phyloP scores from a whole-genome alignment of 2,329 filamentous ascomycete genomes.

The Penicillium sp. region DNA sequence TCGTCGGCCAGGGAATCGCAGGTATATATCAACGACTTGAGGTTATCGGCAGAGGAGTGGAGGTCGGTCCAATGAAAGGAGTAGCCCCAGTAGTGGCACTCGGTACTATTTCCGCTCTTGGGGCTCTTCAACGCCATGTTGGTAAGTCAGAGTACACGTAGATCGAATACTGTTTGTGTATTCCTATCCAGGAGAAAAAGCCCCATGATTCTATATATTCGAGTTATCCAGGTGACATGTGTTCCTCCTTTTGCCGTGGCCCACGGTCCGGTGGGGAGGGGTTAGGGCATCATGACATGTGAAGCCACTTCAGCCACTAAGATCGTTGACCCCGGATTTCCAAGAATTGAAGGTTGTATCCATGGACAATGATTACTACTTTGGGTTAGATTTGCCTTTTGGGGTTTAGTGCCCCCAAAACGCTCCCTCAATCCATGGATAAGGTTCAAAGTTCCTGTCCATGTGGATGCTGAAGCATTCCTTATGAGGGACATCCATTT shows the following conservation, averaged over 20 bases:
- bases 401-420: too few species aligned
- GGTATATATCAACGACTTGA: conserved; percentile 59
- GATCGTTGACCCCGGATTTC: conserved; percentile 5
- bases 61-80: conserved; percentile 66
- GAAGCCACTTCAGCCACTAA: conserved; percentile 8
- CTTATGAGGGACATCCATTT: too few species aligned
- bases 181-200: background rate
- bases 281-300: conserved; percentile 15
- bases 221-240: background rate
- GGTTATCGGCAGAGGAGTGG: conserved; percentile 60
- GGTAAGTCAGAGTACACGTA: background rate
- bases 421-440: too few species aligned
- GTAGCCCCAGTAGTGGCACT: conserved; percentile 56
- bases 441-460: too few species aligned
- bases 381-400: too few species aligned
- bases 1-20: conserved; percentile 69
- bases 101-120: conserved; percentile 14
- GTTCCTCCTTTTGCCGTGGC: conserved; percentile 11
- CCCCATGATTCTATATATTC: background rate
- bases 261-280: conserved; percentile 20
- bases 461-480: too few species aligned
- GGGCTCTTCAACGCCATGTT: conserved; percentile 14
- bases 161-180: background rate
- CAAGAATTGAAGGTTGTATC: too few species aligned
- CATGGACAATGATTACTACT: too few species aligned